These are phyloP conservation scores for Cicer judaicum DNA, from an alignment of 306 rosid genomes.

Conservation along the genomic window DNA sequence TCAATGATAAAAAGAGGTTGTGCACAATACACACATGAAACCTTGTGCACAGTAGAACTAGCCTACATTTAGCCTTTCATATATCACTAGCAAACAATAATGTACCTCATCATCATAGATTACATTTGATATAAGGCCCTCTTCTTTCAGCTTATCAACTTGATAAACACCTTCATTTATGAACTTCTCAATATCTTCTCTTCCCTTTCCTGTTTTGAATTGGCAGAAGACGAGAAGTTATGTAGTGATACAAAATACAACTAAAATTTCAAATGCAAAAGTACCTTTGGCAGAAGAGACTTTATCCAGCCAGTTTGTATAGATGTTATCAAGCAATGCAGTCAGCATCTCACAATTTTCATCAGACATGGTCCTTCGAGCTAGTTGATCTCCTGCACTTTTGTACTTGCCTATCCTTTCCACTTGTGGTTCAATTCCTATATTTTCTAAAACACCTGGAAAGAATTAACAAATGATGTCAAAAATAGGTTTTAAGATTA, in stretches of 20 bases:
- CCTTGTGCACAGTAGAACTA: too few relatives aligned
- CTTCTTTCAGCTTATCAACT: slow-evolving; percentile 84
- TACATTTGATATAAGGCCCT: slow-evolving; percentile 82
- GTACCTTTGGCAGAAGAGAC: slow-evolving; percentile 81
- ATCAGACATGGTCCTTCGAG: slow-evolving; percentile 74
- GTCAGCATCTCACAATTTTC: slow-evolving; percentile 95
- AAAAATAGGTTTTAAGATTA: slow-evolving; percentile 36
- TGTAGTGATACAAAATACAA: slow-evolving; percentile 38
- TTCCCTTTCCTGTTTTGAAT: slow-evolving; percentile 63
- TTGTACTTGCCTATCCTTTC: slow-evolving; percentile 94
- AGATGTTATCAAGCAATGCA: slow-evolving; percentile 81
- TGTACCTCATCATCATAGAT: slow-evolving; percentile 87
- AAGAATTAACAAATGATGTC: slow-evolving; percentile 31
- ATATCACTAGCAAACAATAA: slow-evolving; percentile 36
- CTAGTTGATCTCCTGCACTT: slow-evolving; percentile 93
- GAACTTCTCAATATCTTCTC: slow-evolving; percentile 72
- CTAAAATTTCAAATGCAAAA: slow-evolving; percentile 45
- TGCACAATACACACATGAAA: too few relatives aligned
- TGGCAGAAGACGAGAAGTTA: slow-evolving; percentile 36
- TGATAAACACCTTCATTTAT: slow-evolving; percentile 85
- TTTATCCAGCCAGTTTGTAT: slow-evolving; percentile 83
- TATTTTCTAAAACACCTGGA: slow-evolving; percentile 81
- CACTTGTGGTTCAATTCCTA: slow-evolving; percentile 89
- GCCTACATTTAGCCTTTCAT: neutral
- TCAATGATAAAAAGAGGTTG: too few relatives aligned